Percentiles rank a stretch among this genome's conserved stretches.
phyloP scores from a whole-genome alignment of 2,329 filamentous ascomycete genomes.

The Endothia cerciana region DNA sequence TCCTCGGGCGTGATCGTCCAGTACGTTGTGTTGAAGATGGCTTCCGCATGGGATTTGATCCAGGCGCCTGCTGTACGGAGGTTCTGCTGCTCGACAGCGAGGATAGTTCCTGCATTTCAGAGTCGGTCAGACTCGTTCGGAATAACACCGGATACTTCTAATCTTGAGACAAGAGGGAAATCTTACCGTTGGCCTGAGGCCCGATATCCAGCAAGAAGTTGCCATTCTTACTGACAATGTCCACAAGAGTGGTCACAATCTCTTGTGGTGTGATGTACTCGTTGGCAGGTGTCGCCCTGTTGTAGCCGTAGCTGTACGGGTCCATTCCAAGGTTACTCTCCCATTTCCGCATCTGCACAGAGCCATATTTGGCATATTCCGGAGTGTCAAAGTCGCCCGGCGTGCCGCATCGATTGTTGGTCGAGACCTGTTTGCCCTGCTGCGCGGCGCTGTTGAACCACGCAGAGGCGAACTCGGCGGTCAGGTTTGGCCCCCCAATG shows the following conservation, averaged over 20 bases:
- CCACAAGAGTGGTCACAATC: constrained; percentile 35
- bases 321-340: constrained; percentile 32
- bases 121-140: neutral
- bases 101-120: constrained; percentile 12
- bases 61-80: constrained; percentile 56
- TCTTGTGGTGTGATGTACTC: constrained; percentile 33
- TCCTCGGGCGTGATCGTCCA: constrained; percentile 52
- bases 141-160: neutral
- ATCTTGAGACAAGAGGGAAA: too few species aligned
- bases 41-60: constrained; percentile 57
- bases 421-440: constrained; percentile 25
- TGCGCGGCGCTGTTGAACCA: constrained; percentile 47
- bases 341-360: constrained; percentile 30
- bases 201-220: constrained; percentile 38
- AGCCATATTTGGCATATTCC: constrained; percentile 30
- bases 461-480: constrained; percentile 44
- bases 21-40: constrained; percentile 61
- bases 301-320: constrained; percentile 32
- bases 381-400: constrained; percentile 31
- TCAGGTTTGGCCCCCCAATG: constrained; percentile 48
- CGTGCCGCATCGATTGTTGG: constrained; percentile 28
- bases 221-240: constrained; percentile 38
- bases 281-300: constrained; percentile 28
- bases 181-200: constrained; percentile 30
- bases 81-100: constrained; percentile 39